Evolutionary conservation across 129 eudicot species (phyloP), one percentile per base, ranked within the genome.

Genomic region (Gnaphalium uliginosum): DNA sequence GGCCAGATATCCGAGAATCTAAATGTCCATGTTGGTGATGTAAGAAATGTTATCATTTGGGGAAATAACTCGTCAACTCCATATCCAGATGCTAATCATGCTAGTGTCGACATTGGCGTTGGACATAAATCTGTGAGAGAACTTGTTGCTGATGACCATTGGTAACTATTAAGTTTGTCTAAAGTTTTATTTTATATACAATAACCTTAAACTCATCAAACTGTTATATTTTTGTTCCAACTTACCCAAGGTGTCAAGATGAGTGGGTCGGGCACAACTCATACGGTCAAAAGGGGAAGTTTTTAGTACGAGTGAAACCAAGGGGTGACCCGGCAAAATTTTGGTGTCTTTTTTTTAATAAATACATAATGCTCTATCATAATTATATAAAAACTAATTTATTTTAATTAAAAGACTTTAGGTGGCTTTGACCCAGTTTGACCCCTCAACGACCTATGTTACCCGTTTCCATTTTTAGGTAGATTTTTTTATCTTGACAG

Each of bases 1-100:
- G 83, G 84, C 71, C 94, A 87, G 56, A 81, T 94, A 66, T 84
- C 99, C 0, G 92, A 87, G 81, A 88, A 83, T 76, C 76, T 91
- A 78, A 84, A 83, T 72, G 89, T 91, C 63, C 91, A 84, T 68
- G 93, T 89, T 24, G 81, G 85, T 29, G 96, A 91, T 81, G 96
- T 94, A 11, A 91, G 87, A 74, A 94, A 94, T 75, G 96, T 86
- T 17, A 89, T 89, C n/a, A 89, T 94, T 8, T 94, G 99, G 98
- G 98, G 98, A 71, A 90, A 89, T 70, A 87, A 90, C 85, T 91
- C 96, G 22, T 84, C 96, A 66, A 70, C 82, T 8, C 93, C 86
- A 83, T 90, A 90, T 69, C 96, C 96, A 18, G 96, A 91, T 74
- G 93, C 89, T 78, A 94, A 82, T 87, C 97, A 90, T 74, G 97